phyloP scores from a whole-genome alignment of 2,329 filamentous ascomycete genomes.

The Aciculosporium take region DNA sequence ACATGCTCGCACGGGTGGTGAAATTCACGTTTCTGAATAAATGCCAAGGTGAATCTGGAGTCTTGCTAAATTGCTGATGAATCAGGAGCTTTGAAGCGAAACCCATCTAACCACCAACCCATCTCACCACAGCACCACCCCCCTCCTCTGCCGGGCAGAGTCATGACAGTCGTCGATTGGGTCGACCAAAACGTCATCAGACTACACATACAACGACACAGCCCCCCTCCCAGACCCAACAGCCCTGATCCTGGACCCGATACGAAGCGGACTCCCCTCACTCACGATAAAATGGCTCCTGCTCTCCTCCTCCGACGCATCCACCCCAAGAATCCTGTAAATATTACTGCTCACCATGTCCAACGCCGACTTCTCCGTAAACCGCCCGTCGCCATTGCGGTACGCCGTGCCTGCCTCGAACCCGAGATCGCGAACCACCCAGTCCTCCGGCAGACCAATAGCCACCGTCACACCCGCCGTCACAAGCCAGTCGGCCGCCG shows the following conservation, averaged over 20 bases:
- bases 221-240: constrained; percentile 25
- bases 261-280: constrained; percentile 48
- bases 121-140: no score
- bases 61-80: no score
- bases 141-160: no score
- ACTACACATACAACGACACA: constrained; percentile 24
- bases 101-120: no score
- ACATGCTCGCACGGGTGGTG: no score
- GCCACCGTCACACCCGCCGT: constrained; percentile 44
- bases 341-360: constrained; percentile 43
- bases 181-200: no score
- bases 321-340: constrained; percentile 40
- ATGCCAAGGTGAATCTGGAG: no score
- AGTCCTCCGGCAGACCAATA: constrained; percentile 47
- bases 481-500: constrained; percentile 41
- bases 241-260: constrained; percentile 40
- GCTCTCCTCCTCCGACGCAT: constrained; percentile 15
- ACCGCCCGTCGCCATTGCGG: constrained; percentile 37
- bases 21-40: no score
- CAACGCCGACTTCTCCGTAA: constrained; percentile 40
- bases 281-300: constrained; percentile 44
- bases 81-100: no score
- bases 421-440: constrained; percentile 44
- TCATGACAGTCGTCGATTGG: no score
- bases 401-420: constrained; percentile 46